Base-by-base conservation (phyloP, 2,329 filamentous ascomycete species). In the Cladosporium sp. region DNA sequence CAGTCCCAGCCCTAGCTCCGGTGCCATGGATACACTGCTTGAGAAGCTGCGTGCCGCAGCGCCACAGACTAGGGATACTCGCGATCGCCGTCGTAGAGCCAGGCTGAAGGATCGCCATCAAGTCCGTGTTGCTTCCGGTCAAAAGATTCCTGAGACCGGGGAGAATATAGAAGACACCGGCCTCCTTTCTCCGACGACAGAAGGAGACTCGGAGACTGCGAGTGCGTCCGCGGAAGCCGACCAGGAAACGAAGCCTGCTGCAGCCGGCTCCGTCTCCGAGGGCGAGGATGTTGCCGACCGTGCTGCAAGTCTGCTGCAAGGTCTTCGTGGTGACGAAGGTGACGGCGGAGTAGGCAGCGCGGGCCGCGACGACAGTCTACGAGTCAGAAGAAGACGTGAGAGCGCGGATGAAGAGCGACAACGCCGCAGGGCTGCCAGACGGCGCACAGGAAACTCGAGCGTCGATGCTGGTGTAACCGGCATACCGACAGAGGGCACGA, bases 11-110 rank as follows among this genome's bases (percentile, higher is more conserved):
- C 45, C 55, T 3, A 57, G 87, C 2, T 91, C 90, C 6, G 94
- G 93, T 55, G 94, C 92, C 53, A 97, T 99, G 92, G 94, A 99
- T 75, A 90, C 89, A 39, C 78, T 99, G 22, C 83, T 99, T 49
- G 91, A 97, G 83, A 97, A 97, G 75, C 79, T 99, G 57, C 88
- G 94, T 58, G 92, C 91, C 57, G 94, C 94, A 1, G 93, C 92
- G 57, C 93, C 54, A 28, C 90, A 96, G 75, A 85, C 90, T 25
- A 83, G 90, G 71, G 92, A 97, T 72, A 89, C 95, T 73, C 84
- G 93, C 68, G 94, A 97, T 73, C 85, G 91, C 65, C 85, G 94
- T 62, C 85, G 93, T 58, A 85, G 93, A 64, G 91, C 92, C 37
- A 83, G 93, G 56, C 82, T 97, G 65, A 95, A 96, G 82, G 92